These are phyloP conservation scores for Aspergillus puulaauensis DNA, from an alignment of 2,329 filamentous ascomycete species.

Conservation along the genomic window DNA sequence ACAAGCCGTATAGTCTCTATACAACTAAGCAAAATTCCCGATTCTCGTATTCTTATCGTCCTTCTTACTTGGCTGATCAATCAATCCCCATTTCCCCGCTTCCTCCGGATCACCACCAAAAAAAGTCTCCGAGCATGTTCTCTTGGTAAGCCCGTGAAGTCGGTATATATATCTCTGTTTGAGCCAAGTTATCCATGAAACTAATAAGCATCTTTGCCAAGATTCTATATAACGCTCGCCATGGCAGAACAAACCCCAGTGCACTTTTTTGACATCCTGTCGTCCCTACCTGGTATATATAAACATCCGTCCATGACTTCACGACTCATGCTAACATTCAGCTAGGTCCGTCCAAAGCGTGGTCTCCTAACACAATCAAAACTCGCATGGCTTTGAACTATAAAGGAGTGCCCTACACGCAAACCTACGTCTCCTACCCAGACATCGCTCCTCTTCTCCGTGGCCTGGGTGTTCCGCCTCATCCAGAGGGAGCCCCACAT, in stretches of 20 bases:
- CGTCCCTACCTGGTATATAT: conserved; percentile 25
- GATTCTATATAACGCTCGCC: not conserved
- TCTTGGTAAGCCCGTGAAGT: too few relatives aligned
- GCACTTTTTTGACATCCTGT: conserved; percentile 36
- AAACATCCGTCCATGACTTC: not conserved
- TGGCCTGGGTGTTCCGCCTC: conserved; percentile 22
- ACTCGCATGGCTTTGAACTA: conserved; percentile 26
- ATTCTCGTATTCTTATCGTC: too few relatives aligned
- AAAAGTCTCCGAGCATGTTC: too few relatives aligned
- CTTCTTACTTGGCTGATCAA: too few relatives aligned
- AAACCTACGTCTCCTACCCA: conserved; percentile 28
- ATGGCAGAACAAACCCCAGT: conserved; percentile 27
- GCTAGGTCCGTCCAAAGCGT: conserved; percentile 29
- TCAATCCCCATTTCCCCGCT: too few relatives aligned
- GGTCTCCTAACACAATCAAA: conserved; percentile 29
- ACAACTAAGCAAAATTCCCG: too few relatives aligned
- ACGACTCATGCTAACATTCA: not conserved
- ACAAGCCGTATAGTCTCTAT: too few relatives aligned
- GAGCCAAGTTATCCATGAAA: too few relatives aligned
- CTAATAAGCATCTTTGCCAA: not conserved
- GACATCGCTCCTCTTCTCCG: conserved; percentile 29
- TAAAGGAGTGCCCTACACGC: conserved; percentile 27
- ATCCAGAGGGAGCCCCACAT: conserved; percentile 7
- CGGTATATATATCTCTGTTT: not conserved
- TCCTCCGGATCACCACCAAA: too few relatives aligned